These are phyloP conservation scores for Pneumocystis wakefieldiae DNA, from an alignment of 1,139 yeast species.

Conservation along the genomic window DNA sequence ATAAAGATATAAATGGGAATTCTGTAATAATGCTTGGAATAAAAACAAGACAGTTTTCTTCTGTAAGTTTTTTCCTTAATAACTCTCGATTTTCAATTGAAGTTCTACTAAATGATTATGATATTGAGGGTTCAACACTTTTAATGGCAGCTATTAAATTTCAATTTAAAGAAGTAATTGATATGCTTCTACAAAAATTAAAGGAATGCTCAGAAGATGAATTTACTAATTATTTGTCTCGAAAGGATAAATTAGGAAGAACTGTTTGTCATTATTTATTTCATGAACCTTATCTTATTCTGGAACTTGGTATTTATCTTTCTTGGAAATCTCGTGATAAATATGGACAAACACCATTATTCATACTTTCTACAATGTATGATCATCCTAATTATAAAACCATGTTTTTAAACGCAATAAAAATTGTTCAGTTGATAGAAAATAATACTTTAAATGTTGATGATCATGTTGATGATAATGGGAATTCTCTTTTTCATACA, in stretches of 20 bases:
- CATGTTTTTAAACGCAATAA: slow-evolving; percentile 36
- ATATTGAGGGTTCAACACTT: neutral
- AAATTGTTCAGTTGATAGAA: slow-evolving; percentile 17
- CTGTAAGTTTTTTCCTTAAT: slow-evolving; percentile 1
- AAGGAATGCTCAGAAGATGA: slow-evolving; percentile 24
- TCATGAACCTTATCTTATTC: slow-evolving; percentile 41
- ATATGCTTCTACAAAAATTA: slow-evolving; percentile 16
- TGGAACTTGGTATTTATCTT: slow-evolving; percentile 40
- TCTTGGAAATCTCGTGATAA: slow-evolving; percentile 60
- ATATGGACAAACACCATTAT: slow-evolving; percentile 65
- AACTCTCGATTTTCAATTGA: neutral
- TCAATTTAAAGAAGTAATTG: neutral
- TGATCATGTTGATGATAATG: slow-evolving; percentile 57
- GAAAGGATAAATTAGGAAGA: slow-evolving; percentile 37
- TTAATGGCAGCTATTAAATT: neutral
- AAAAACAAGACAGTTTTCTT: slow-evolving; percentile 3
- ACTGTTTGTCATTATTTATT: slow-evolving; percentile 54
- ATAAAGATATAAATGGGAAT: slow-evolving; percentile 50
- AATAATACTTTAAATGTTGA: slow-evolving; percentile 7
- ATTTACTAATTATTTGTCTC: slow-evolving; percentile 36
- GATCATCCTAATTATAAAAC: slow-evolving; percentile 52
- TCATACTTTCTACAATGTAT: slow-evolving; percentile 62
- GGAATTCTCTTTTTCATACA: slow-evolving; percentile 65
- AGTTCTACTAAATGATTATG: neutral
- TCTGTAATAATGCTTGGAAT: slow-evolving; percentile 32